Conservation (phyloP, 2,329 filamentous ascomycete genomes). For the Purpureocillium takamizusanense region DNA sequence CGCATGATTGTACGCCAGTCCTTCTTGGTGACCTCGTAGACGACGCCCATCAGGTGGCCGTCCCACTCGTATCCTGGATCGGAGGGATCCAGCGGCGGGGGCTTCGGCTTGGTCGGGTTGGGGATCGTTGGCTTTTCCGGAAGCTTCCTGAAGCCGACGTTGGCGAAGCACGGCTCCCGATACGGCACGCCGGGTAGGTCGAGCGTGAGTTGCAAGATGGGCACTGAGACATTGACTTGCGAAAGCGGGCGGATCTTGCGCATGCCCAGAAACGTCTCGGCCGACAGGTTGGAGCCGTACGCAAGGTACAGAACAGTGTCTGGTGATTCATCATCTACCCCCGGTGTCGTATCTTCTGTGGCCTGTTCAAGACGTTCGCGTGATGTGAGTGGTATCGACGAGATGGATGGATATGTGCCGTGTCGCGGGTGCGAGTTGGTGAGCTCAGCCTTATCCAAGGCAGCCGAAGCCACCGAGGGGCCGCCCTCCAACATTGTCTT, state of each 20-base stretch:
- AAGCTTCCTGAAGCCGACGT: constrained; percentile 55
- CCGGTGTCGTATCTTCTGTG: constrained; percentile 13
- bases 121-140: constrained; percentile 28
- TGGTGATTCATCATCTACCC: constrained; percentile 11
- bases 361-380: constrained; percentile 18
- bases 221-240: constrained; percentile 72
- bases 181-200: constrained; percentile 83
- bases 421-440: constrained; percentile 10
- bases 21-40: constrained; percentile 80
- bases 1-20: constrained; percentile 84
- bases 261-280: constrained; percentile 67
- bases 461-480: constrained; percentile 7
- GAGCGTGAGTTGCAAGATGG: constrained; percentile 70
- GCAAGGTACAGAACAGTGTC: constrained; percentile 68
- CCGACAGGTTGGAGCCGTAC: constrained; percentile 83
- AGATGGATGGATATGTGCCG: constrained; percentile 17
- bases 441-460: constrained; percentile 15
- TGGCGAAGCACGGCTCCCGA: constrained; percentile 84
- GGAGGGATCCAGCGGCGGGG: constrained; percentile 15
- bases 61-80: constrained; percentile 43
- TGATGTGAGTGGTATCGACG: constrained; percentile 23
- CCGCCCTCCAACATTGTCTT: not conserved
- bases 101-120: constrained; percentile 18
- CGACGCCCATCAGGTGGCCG: constrained; percentile 81
- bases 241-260: constrained; percentile 77